Percentiles rank a stretch among this genome's conserved stretches.
Conservation (phyloP, 495 filamentous ascomycete species). For the Pyrenopolyporus hunteri region DNA sequence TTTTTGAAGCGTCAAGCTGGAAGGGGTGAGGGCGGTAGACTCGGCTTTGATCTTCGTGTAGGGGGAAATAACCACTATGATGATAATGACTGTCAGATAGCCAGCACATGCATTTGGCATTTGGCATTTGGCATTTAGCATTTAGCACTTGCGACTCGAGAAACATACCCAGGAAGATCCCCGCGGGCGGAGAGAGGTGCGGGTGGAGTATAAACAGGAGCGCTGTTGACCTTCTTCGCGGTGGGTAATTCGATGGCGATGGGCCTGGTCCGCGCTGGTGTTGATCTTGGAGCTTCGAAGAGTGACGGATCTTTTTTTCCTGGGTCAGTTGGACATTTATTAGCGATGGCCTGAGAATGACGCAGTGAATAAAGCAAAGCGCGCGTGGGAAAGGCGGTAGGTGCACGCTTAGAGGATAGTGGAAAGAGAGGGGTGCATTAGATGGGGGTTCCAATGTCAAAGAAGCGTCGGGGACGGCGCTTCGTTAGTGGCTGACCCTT, state of each 20-base stretch:
- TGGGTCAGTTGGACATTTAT: conserved; percentile 37
- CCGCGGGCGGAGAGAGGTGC: conserved; percentile 56
- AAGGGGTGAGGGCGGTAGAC: conserved; percentile 52
- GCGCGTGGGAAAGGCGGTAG: neutral
- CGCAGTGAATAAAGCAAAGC: conserved; percentile 24
- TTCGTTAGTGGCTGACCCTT: too few species aligned
- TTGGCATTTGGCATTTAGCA: neutral
- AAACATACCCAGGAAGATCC: conserved; percentile 56
- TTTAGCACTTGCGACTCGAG: too few species aligned
- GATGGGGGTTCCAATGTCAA: conserved; percentile 18
- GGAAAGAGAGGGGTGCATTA: conserved; percentile 7
- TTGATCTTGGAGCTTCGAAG: conserved; percentile 34
- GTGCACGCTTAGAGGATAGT: conserved; percentile 1
- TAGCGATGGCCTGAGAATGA: conserved; percentile 31
- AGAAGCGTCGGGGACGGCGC: too few species aligned
- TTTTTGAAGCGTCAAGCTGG: conserved; percentile 45
- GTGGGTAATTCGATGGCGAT: conserved; percentile 54
- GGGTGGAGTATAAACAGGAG: conserved; percentile 47
- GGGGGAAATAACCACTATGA: conserved; percentile 58
- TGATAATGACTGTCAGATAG: neutral
- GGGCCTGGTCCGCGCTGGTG: conserved; percentile 45
- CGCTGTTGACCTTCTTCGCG: conserved; percentile 40
- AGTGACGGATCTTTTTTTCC: conserved; percentile 32
- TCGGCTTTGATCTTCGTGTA: conserved; percentile 52
- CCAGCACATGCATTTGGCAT: conserved; percentile 8